A percentile compares a stretch with the other conserved stretches of the same genome.
These are phyloP conservation scores for Hanseniaspora valbyensis DNA, from an alignment of 805 yeast genomes.

Conservation along the genomic window DNA sequence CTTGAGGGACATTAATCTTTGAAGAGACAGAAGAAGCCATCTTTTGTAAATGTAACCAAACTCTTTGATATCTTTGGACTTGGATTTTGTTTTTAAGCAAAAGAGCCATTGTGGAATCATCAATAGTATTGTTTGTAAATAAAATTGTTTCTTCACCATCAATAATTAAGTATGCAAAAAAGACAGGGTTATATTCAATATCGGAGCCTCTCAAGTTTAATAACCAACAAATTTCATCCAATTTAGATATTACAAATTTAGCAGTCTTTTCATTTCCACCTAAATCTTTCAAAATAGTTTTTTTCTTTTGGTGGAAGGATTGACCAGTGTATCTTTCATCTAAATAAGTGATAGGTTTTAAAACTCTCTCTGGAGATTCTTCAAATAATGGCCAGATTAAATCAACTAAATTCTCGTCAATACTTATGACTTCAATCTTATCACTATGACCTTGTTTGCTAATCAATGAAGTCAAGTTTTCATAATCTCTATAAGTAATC, in stretches of 20 bases:
- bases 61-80: constrained; percentile 42
- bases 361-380: constrained; percentile 46
- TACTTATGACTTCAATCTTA: constrained; percentile 39
- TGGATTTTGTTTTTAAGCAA: constrained; percentile 36
- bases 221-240: constrained; percentile 89
- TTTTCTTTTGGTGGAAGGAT: constrained; percentile 45
- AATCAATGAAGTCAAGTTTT: constrained; percentile 26
- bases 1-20: constrained; percentile 42
- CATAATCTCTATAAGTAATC: constrained; percentile 38
- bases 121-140: constrained; percentile 42
- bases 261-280: neutral
- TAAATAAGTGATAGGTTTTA: constrained; percentile 41
- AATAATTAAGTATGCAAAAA: constrained; percentile 52
- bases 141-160: constrained; percentile 36
- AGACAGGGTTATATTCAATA: constrained; percentile 77
- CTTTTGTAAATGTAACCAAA: constrained; percentile 46
- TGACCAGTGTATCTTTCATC: constrained; percentile 54
- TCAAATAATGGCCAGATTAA: constrained; percentile 61
- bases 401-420: constrained; percentile 61
- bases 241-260: constrained; percentile 50
- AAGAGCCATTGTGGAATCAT: constrained; percentile 31
- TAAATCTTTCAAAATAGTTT: neutral
- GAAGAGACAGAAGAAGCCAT: constrained; percentile 21
- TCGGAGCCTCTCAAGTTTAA: constrained; percentile 77
- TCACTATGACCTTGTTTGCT: constrained; percentile 25